Percentiles rank a stretch among this genome's conserved stretches.
Evolutionary conservation across 2,329 filamentous ascomycete genomes (phyloP).

Genomic region (Colletotrichum graminicola): DNA sequence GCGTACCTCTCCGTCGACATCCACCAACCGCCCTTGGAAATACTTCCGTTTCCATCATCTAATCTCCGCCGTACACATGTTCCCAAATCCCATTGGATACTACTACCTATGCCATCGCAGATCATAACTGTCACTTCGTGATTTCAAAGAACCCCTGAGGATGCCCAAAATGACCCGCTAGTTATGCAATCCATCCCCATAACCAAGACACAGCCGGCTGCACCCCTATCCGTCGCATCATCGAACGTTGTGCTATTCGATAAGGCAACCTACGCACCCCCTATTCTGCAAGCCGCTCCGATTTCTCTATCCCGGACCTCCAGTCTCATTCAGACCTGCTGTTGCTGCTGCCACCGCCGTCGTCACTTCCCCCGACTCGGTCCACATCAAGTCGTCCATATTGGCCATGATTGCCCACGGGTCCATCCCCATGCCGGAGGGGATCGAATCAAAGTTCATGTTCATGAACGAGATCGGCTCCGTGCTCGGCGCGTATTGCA

Average conservation of each 20-base stretch:
- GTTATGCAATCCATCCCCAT: too few relatives aligned
- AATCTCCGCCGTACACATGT: neutral
- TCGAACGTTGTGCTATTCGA: neutral
- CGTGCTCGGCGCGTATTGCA: constrained; percentile 38
- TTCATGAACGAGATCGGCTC: constrained; percentile 32
- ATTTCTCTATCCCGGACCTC: constrained; percentile 3
- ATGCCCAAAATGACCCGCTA: neutral
- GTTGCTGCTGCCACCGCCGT: neutral
- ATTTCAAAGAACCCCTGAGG: neutral
- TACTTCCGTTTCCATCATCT: neutral
- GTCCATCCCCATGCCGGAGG: constrained; percentile 28
- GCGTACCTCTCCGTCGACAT: neutral
- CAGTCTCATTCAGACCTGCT: neutral
- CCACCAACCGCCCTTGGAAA: neutral
- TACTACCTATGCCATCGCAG: neutral
- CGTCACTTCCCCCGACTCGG: constrained; percentile 5
- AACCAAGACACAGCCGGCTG: neutral
- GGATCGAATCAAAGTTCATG: constrained; percentile 1
- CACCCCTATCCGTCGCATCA: neutral
- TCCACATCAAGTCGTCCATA: constrained; percentile 33
- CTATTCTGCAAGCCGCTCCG: neutral
- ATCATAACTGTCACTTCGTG: neutral
- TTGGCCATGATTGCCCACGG: constrained; percentile 37
- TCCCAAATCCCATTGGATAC: neutral
- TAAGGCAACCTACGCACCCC: neutral